phyloP scores from a whole-genome alignment of 192 early-diverging fungal species.

The Coemansia sp. region DNA sequence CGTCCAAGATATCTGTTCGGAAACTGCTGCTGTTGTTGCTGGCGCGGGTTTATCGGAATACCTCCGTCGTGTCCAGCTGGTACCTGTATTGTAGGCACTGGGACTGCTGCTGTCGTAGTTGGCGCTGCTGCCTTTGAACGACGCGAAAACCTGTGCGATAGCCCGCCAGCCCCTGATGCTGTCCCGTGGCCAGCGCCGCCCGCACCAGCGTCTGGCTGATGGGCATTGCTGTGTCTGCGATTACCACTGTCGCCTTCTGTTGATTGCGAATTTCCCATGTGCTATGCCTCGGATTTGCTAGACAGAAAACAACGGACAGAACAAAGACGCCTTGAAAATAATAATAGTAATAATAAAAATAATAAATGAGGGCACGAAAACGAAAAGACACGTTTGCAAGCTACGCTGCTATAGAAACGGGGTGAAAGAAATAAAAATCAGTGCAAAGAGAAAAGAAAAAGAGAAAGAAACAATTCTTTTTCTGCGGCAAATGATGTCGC shows the following conservation, averaged over 20 bases:
- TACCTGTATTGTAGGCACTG: conserved; percentile 27
- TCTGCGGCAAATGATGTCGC: neutral
- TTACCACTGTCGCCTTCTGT: conserved; percentile 34
- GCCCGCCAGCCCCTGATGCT: conserved; percentile 11
- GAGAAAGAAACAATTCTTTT: neutral
- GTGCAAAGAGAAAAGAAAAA: neutral
- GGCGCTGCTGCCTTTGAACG: conserved; percentile 42
- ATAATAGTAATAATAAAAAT: neutral
- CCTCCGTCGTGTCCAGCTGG: conserved; percentile 9
- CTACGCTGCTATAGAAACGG: neutral
- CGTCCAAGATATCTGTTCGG: conserved; percentile 4
- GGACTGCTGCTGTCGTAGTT: conserved; percentile 23
- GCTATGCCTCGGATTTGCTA: neutral
- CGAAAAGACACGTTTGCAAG: neutral
- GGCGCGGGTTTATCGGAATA: conserved; percentile 1
- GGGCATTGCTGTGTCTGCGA: conserved; percentile 29
- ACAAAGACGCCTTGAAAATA: neutral
- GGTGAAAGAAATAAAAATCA: neutral
- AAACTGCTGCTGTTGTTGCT: conserved; percentile 8
- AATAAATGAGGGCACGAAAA: conserved; percentile 8
- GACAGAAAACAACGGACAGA: neutral
- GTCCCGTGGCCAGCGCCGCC: conserved; percentile 13
- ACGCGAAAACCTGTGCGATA: conserved; percentile 45
- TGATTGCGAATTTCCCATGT: conserved; percentile 56
- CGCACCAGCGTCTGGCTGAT: conserved; percentile 18